Evolutionary conservation across 768 basidiomycete species (phyloP).

Genomic region (Mrakia frigida): DNA sequence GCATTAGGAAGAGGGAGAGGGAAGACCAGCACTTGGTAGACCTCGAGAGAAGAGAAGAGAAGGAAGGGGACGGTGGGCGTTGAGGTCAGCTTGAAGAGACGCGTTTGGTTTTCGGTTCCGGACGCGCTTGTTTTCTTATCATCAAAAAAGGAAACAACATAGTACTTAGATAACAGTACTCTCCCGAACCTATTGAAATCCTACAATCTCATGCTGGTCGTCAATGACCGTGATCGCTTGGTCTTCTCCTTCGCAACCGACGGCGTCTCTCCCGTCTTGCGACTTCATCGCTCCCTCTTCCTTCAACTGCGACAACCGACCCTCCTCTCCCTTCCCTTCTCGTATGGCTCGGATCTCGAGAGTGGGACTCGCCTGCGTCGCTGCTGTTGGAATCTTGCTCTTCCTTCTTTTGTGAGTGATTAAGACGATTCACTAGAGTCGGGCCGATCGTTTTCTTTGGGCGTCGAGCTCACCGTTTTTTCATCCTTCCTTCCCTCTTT

Average conservation of each 20-base stretch:
- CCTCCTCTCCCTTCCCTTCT: not conserved
- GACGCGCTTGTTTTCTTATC: too few species aligned
- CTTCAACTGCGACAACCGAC: not conserved
- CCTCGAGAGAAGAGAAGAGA: not conserved
- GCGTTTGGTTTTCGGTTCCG: too few species aligned
- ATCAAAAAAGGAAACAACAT: too few species aligned
- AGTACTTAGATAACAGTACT: too few species aligned
- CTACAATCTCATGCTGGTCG: too few species aligned
- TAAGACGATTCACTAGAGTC: not conserved
- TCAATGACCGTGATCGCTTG: not conserved
- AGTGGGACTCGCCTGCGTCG: not conserved
- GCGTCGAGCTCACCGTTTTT: not conserved
- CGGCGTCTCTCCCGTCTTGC: not conserved
- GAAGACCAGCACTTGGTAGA: constrained; percentile 6
- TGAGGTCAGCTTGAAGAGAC: not conserved
- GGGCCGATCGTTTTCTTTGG: not conserved
- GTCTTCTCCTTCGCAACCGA: not conserved
- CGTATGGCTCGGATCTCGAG: not conserved
- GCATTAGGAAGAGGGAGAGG: not conserved
- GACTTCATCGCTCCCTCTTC: too few species aligned
- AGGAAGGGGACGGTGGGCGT: not conserved
- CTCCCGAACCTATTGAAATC: too few species aligned
- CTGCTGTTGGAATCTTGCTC: not conserved
- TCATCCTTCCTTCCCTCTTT: not conserved
- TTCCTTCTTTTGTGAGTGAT: not conserved